Evolutionary conservation across 148 eudicot genomes (phyloP).

Genomic region (Chenopodium formosanum): DNA sequence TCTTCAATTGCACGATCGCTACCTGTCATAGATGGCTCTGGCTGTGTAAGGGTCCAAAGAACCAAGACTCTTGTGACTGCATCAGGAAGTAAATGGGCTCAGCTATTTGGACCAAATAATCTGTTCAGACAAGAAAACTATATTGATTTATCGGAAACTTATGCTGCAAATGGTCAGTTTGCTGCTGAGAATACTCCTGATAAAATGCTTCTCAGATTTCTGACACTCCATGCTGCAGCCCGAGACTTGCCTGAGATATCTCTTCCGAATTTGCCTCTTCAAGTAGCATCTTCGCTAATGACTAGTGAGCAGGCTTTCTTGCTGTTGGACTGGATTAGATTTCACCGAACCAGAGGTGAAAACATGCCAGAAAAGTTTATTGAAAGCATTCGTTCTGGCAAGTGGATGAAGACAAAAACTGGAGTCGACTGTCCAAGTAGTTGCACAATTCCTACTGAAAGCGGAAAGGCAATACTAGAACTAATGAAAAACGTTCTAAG

Average conservation of each 20-base stretch:
- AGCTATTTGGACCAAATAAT: conserved; percentile 31
- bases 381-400: conserved; percentile 25
- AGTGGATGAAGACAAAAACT: conserved; percentile 27
- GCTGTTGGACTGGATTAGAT: conserved; percentile 27
- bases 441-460: conserved; percentile 23
- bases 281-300: conserved; percentile 7
- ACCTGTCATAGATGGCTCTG: conserved; percentile 35
- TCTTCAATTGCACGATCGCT: conserved; percentile 9
- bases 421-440: conserved; percentile 24
- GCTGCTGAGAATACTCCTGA: conserved; percentile 22
- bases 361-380: conserved; percentile 8
- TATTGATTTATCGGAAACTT: conserved; percentile 35
- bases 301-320: conserved; percentile 27
- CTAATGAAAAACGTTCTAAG: conserved; percentile 12
- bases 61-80: conserved; percentile 29
- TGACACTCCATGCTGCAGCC: conserved; percentile 9
- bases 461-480: conserved; percentile 22
- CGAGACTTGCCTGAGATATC: conserved; percentile 24
- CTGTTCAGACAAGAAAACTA: background rate
- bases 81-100: conserved; percentile 36
- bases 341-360: conserved; percentile 25
- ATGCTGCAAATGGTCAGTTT: conserved; percentile 28
- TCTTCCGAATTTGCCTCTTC: conserved; percentile 18
- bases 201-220: conserved; percentile 17
- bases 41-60: conserved; percentile 10